Percentiles rank a stretch among this genome's conserved stretches.
Evolutionary conservation across 192 early-diverging fungal species (phyloP).

Genomic region (Helicostylum pulchrum): DNA sequence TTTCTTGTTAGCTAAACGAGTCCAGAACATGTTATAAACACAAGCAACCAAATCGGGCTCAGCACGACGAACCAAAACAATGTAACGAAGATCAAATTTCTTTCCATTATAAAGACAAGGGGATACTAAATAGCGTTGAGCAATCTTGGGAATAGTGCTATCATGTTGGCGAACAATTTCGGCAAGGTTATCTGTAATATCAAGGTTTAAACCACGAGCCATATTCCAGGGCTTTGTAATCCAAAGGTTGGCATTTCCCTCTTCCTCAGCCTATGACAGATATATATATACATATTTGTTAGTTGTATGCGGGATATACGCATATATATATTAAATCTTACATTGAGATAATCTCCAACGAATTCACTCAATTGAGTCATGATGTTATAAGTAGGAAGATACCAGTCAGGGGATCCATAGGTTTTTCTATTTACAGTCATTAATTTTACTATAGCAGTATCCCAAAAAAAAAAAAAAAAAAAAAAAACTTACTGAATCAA

Average conservation of each 20-base stretch:
- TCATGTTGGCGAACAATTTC: conserved; percentile 43
- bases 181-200: conserved; percentile 35
- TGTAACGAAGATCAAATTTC: conserved; percentile 48
- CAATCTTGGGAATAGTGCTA: conserved; percentile 40
- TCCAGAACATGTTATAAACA: conserved; percentile 51
- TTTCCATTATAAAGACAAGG: conserved; percentile 49
- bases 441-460: background rate
- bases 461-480: too few species aligned
- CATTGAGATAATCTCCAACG: conserved; percentile 40
- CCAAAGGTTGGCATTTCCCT: conserved; percentile 40
- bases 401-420: conserved; percentile 30
- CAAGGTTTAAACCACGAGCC: conserved; percentile 42
- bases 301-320: background rate
- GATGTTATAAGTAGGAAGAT: conserved; percentile 42
- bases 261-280: conserved; percentile 32
- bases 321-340: background rate
- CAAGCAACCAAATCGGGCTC: conserved; percentile 33
- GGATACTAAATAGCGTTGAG: conserved; percentile 41
- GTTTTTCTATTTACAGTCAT: background rate
- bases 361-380: conserved; percentile 36
- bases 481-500: conserved; percentile 34
- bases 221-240: conserved; percentile 46
- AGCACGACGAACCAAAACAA: conserved; percentile 44
- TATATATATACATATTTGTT: background rate
- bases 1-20: conserved; percentile 47